Evolutionary conservation across 1,284 basidiomycete species (phyloP).

Genomic region (Coriolopsis trogii): DNA sequence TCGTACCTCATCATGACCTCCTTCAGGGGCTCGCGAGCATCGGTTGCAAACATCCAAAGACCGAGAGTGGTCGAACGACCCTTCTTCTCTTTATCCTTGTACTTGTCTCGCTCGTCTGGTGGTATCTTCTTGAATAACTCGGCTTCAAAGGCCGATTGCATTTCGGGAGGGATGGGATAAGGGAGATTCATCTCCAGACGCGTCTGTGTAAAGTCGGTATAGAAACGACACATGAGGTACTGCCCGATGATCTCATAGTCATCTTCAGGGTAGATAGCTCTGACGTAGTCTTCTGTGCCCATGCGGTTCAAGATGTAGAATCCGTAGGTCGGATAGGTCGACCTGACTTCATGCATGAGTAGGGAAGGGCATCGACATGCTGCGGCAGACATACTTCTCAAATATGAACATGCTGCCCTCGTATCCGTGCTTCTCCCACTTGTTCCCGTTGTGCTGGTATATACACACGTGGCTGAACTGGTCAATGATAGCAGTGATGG

Average conservation of each 20-base stretch:
- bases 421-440: slow-evolving; percentile 84
- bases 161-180: slow-evolving; percentile 30
- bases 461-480: slow-evolving; percentile 86
- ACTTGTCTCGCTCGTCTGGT: slow-evolving; percentile 20
- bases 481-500: slow-evolving; percentile 80
- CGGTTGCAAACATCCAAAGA: slow-evolving; percentile 79
- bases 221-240: slow-evolving; percentile 79
- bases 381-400: slow-evolving; percentile 59
- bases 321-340: slow-evolving; percentile 79
- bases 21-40: slow-evolving; percentile 70
- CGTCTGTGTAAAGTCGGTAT: slow-evolving; percentile 64
- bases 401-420: slow-evolving; percentile 92
- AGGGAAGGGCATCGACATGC: neutral
- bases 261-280: slow-evolving; percentile 79
- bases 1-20: slow-evolving; percentile 65
- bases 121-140: slow-evolving; percentile 31
- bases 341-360: slow-evolving; percentile 37
- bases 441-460: slow-evolving; percentile 69
- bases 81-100: slow-evolving; percentile 45
- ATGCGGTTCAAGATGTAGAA: slow-evolving; percentile 88
- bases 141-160: slow-evolving; percentile 26
- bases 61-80: slow-evolving; percentile 67
- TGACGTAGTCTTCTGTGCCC: slow-evolving; percentile 83
- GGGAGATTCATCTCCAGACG: slow-evolving; percentile 45
- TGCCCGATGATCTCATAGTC: slow-evolving; percentile 64